Conservation (phyloP, 2,329 filamentous ascomycete genomes). For the Parastagonospora nodorum region DNA sequence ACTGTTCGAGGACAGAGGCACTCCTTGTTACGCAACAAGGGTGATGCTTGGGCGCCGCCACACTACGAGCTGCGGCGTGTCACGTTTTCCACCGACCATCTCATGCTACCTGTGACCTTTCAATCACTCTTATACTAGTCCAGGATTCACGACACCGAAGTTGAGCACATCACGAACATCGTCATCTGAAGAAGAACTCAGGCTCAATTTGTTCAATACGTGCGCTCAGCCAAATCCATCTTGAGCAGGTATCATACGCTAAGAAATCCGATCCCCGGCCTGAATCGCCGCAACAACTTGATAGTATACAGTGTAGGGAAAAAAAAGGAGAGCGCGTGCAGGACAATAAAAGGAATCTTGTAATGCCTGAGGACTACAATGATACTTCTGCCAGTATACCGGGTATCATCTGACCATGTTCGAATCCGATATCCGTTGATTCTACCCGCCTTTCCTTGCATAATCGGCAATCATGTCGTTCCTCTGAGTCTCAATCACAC, state of each 20-base stretch:
- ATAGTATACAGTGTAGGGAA: slow-evolving; percentile 2
- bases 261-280: slow-evolving; percentile 7
- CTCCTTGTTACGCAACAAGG: too few relatives aligned
- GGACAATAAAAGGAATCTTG: neutral
- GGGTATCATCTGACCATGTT: slow-evolving; percentile 4
- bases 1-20: too few relatives aligned
- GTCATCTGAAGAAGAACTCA: neutral
- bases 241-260: slow-evolving; percentile 19
- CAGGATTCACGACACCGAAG: too few relatives aligned
- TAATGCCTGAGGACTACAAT: neutral
- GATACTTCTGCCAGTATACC: slow-evolving; percentile 5
- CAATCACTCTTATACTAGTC: too few relatives aligned
- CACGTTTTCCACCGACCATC: too few relatives aligned
- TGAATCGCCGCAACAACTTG: slow-evolving; percentile 11
- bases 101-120: too few relatives aligned
- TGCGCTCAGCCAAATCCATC: slow-evolving; percentile 5
- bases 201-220: slow-evolving; percentile 7
- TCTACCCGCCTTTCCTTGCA: slow-evolving; percentile 1
- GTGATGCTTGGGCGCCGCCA: too few relatives aligned
- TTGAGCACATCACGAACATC: too few relatives aligned
- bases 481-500: slow-evolving; percentile 1
- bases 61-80: too few relatives aligned
- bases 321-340: slow-evolving; percentile 1
- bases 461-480: neutral
- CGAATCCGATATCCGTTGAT: neutral